Conservation (phyloP, 495 filamentous ascomycete genomes). For the Penicillium canescens region DNA sequence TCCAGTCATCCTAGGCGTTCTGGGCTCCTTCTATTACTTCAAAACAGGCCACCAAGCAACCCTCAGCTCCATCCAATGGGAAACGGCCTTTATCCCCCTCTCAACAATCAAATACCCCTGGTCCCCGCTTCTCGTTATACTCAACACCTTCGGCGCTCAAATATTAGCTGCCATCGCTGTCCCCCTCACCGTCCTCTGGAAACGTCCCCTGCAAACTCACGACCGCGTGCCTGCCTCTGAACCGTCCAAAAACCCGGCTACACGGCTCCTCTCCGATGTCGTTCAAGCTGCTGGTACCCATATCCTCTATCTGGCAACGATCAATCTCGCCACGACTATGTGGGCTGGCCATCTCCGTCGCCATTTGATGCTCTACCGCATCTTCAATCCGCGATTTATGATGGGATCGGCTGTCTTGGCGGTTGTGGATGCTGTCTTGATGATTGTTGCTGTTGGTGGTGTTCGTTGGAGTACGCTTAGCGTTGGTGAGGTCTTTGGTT, state of each 20-base stretch:
- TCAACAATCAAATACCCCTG: slow-evolving; percentile 83
- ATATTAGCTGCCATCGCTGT: slow-evolving; percentile 77
- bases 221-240: slow-evolving; percentile 32
- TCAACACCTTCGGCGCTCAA: slow-evolving; percentile 89
- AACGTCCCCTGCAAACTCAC: slow-evolving; percentile 52
- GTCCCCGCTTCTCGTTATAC: slow-evolving; percentile 74
- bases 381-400: slow-evolving; percentile 91
- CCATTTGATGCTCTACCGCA: slow-evolving; percentile 96
- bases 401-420: slow-evolving; percentile 70
- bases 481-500: slow-evolving; percentile 89
- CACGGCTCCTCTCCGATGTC: slow-evolving; percentile 61
- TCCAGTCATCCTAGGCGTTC: slow-evolving; percentile 76
- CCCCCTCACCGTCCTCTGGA: slow-evolving; percentile 86
- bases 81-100: slow-evolving; percentile 90
- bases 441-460: slow-evolving; percentile 67
- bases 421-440: slow-evolving; percentile 73
- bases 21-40: slow-evolving; percentile 94
- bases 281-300: slow-evolving; percentile 70
- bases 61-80: slow-evolving; percentile 90
- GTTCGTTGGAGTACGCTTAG: slow-evolving; percentile 72
- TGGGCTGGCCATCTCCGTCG: slow-evolving; percentile 84
- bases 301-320: slow-evolving; percentile 75
- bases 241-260: slow-evolving; percentile 43
- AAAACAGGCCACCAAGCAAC: slow-evolving; percentile 96
- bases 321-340: slow-evolving; percentile 79